Percentiles rank a stretch among this genome's conserved stretches.
These are phyloP conservation scores for Vitis labrusca DNA, from an alignment of 164 flowering plant species.

Conservation along the genomic window DNA sequence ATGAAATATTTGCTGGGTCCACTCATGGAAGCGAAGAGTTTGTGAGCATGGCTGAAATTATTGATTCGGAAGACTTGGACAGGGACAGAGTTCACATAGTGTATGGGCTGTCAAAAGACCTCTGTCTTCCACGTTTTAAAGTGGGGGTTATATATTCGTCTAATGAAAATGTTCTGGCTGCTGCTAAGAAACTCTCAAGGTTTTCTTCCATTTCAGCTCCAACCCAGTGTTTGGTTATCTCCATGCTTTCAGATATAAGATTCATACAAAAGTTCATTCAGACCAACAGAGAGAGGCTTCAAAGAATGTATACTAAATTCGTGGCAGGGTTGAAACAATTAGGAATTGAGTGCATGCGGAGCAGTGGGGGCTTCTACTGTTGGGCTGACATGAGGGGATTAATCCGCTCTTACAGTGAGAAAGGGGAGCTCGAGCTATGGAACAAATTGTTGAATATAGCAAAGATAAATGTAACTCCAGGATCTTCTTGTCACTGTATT, in stretches of 20 bases:
- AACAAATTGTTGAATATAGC: constrained; percentile 72
- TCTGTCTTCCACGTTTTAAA: constrained; percentile 71
- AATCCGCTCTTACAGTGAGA: constrained; percentile 82
- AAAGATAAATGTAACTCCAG: constrained; percentile 80
- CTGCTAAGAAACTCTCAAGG: constrained; percentile 69
- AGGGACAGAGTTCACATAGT: constrained; percentile 74
- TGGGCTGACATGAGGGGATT: constrained; percentile 94
- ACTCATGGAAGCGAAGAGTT: constrained; percentile 67
- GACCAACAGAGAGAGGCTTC: constrained; percentile 50
- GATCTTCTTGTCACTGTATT: constrained; percentile 88
- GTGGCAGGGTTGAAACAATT: constrained; percentile 58
- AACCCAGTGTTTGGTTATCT: constrained; percentile 60
- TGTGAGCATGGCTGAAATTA: constrained; percentile 84
- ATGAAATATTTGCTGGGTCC: constrained; percentile 82
- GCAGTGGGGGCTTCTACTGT: constrained; percentile 81
- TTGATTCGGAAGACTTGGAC: constrained; percentile 63
- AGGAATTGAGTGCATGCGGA: constrained; percentile 64
- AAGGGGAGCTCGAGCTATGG: constrained; percentile 97
- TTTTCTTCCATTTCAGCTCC: constrained; percentile 79
- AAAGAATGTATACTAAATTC: constrained; percentile 40
- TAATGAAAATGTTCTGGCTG: constrained; percentile 65
- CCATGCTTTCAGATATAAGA: constrained; percentile 73
- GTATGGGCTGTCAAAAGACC: constrained; percentile 76
- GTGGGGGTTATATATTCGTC: constrained; percentile 71
- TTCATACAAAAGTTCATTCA: constrained; percentile 47